phyloP scores from a whole-genome alignment of 2,329 filamentous ascomycete genomes.

The Corynespora cassiicola region DNA sequence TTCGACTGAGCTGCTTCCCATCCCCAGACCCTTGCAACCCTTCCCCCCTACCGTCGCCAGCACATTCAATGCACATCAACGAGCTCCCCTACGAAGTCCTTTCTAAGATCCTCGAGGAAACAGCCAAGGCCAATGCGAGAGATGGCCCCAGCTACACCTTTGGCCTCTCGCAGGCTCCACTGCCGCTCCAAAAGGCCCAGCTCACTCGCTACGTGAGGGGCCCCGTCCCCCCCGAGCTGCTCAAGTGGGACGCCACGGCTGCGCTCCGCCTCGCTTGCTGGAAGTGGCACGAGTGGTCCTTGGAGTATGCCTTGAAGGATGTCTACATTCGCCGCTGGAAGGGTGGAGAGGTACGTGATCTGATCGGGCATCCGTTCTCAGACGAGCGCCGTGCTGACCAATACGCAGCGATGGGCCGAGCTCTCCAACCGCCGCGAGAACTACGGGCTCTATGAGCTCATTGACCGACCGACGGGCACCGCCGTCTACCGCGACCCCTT shows the following conservation, averaged over 20 bases:
- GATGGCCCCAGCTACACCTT: slow-evolving; percentile 60
- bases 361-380: neutral
- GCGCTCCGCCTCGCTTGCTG: slow-evolving; percentile 58
- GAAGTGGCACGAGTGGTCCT: slow-evolving; percentile 61
- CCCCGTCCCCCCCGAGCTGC: slow-evolving; percentile 56
- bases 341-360: slow-evolving; percentile 48
- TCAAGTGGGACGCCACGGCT: slow-evolving; percentile 59
- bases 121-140: slow-evolving; percentile 54
- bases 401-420: slow-evolving; percentile 58
- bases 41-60: slow-evolving; percentile 9
- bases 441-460: slow-evolving; percentile 57
- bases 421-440: slow-evolving; percentile 51
- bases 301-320: slow-evolving; percentile 58
- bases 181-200: slow-evolving; percentile 52
- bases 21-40: too few relatives aligned
- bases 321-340: slow-evolving; percentile 61
- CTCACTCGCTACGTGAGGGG: slow-evolving; percentile 60
- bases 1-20: too few relatives aligned
- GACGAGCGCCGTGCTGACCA: slow-evolving; percentile 16
- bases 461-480: slow-evolving; percentile 52
- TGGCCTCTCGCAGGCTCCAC: slow-evolving; percentile 57
- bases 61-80: slow-evolving; percentile 54
- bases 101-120: slow-evolving; percentile 57
- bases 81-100: slow-evolving; percentile 60
- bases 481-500: slow-evolving; percentile 62